Conservation (phyloP, 2,329 filamentous ascomycete species). For the Fusarium domesticum region DNA sequence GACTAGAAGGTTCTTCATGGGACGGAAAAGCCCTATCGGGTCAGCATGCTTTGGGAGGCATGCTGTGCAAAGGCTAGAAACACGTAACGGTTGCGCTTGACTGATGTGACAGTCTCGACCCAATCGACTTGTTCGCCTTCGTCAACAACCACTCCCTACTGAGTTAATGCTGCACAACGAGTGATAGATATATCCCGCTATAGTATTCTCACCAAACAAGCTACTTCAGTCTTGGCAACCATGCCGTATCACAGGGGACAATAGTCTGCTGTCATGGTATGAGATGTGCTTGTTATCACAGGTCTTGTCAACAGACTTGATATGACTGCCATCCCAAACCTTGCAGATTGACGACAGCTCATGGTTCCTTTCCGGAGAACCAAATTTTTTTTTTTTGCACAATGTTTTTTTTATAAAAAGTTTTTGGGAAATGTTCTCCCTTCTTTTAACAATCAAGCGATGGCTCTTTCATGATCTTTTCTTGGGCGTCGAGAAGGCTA, state of each 20-base stretch:
- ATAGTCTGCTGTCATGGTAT: no score
- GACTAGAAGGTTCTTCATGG: slow-evolving; percentile 5
- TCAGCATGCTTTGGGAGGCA: slow-evolving; percentile 5
- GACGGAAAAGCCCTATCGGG: slow-evolving; percentile 4
- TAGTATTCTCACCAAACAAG: slow-evolving; percentile 13
- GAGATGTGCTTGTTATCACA: no score
- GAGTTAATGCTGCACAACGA: slow-evolving; percentile 13
- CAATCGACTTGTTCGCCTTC: slow-evolving; percentile 20
- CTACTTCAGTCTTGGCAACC: slow-evolving; percentile 1
- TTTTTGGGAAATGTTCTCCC: neutral
- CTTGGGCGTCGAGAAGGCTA: neutral
- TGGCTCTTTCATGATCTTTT: slow-evolving; percentile 14
- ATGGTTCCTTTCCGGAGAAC: no score
- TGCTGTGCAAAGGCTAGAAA: slow-evolving; percentile 11
- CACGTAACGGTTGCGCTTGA: slow-evolving; percentile 23
- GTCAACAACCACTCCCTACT: slow-evolving; percentile 1
- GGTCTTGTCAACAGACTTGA: slow-evolving; percentile 13
- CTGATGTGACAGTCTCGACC: slow-evolving; percentile 23
- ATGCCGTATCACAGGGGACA: slow-evolving; percentile 1
- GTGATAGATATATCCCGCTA: slow-evolving; percentile 29
- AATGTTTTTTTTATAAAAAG: no score
- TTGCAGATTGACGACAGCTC: slow-evolving; percentile 7
- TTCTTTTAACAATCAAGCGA: slow-evolving; percentile 2
- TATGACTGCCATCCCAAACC: slow-evolving; percentile 9
- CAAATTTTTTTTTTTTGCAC: no score